Base-by-base conservation (phyloP, 805 yeast genomes). In the Pichia nakasei region DNA sequence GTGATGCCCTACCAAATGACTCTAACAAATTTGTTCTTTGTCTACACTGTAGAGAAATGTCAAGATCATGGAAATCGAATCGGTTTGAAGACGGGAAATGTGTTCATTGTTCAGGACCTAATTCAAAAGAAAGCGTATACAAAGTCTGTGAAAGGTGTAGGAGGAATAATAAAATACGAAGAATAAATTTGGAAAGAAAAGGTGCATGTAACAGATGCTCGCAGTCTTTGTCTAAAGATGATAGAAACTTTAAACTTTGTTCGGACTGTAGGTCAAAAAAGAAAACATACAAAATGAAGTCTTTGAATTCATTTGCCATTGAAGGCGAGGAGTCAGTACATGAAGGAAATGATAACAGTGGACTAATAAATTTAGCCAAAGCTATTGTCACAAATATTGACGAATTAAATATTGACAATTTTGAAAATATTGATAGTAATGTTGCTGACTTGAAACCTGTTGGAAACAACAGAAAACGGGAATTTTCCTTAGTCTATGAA, bases 141-240 rank as follows among this genome's bases (percentile, higher is more conserved):
- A 80, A 79, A 55, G 85, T 80, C n/a, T 80, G 86, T 55, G 64
- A 70, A 47, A 63, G 84, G 49, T 80, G 86, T 57, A 66, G 85
- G 46, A 74, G 68, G 38, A 78, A 76, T 51, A 85, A 79, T 55
- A 76, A 73, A 54, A 61, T 72, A 38, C 65, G 85, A 49, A 60
- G 85, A 46, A 66, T 73, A 27, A 70, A 70, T 41, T 59, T 80
- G 47, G 85, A 78, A 53, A 70, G 69, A 46, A 60, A 67, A 52
- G 83, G 84, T 13, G 69, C 73, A 42, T 80, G 85, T 54, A 78
- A 77, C 54, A 67, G 85, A 42, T 80, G 85, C 60, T 79, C 82
- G 5, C 65, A 65, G 45, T 63, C 68, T 0, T 58, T 79, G 47
- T 61, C 57, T n/a, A 65, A 66, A 1, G 65, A 57, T 3, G 80